Base-by-base conservation (phyloP, 495 filamentous ascomycete genomes). In the Physcia stellaris region DNA sequence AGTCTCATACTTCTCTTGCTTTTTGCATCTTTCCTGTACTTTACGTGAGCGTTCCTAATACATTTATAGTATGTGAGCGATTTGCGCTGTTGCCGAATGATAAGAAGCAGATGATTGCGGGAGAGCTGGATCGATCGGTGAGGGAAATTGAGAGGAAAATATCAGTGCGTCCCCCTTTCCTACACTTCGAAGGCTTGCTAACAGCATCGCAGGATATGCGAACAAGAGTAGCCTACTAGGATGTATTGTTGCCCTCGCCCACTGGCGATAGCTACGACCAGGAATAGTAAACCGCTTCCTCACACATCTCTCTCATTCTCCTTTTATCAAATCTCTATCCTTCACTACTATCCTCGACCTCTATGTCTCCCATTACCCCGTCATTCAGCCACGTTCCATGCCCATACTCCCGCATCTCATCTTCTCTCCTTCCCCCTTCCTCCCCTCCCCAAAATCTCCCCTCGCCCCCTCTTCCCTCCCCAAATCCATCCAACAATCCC, bases 131-230 rank as follows among this genome's bases (percentile, higher is more conserved):
- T 61, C 75, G 90, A 42, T 86, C 79, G 28, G 81, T 94, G 20
- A 63, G 83, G 38, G 87, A 94, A 56, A 86, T 95, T 43, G 87
- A 94, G 68, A 73, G 87, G 39, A 95, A 95, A 67, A 86, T 95
- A 57, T 86, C 82, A 56, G 86, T 86, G 65, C 62, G 77, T 54
- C 38, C 21, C 22, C 18, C 13, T 1, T 11, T 32, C 2, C 31
- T 42, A 20, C 35, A 27, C n/a, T 32, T 27, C 5, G 7, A 24
- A 19, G 1, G 21, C n/a, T n/a, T n/a, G 31, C 16, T 36, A 24
- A 12, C 3, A 33, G 12, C 20, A 24, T 13, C 17, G 12, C 35
- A 87, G 83, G 84, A 92, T 54, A 86, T 92, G 69, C 77, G 84
- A 41, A 90, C 85, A 35, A 61, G 84, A 37, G 86, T 86, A 50